Percentiles rank a stretch among this genome's conserved stretches.
phyloP scores from a whole-genome alignment of 805 yeast species.

The Henningerozyma blattae region DNA sequence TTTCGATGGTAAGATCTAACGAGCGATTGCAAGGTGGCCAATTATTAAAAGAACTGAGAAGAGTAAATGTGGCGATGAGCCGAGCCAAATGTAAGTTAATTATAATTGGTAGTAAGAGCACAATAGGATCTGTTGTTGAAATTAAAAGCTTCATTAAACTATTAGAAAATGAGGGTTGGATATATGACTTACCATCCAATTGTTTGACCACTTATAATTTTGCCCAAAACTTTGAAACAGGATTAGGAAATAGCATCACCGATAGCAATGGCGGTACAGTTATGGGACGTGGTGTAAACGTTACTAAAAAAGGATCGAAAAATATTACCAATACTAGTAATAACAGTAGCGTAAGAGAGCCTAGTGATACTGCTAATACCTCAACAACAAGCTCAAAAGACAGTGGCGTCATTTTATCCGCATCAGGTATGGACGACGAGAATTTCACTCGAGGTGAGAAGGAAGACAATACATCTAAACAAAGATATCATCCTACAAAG shows the following conservation, averaged over 20 bases:
- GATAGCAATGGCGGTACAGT: background rate
- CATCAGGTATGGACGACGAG: no score
- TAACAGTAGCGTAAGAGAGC: no score
- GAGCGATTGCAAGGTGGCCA: slow-evolving; percentile 56
- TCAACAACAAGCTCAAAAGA: background rate
- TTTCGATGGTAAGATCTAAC: slow-evolving; percentile 82
- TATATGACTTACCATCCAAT: slow-evolving; percentile 38
- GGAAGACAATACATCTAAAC: no score
- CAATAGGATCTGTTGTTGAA: slow-evolving; percentile 25
- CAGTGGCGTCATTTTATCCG: no score
- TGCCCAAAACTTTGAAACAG: background rate
- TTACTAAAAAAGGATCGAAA: background rate
- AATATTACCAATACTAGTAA: background rate
- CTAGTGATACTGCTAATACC: background rate
- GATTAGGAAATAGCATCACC: background rate
- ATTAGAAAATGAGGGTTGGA: slow-evolving; percentile 49
- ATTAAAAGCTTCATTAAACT: slow-evolving; percentile 44
- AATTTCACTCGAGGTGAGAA: no score
- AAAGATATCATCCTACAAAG: background rate
- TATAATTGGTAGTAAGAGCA: slow-evolving; percentile 65
- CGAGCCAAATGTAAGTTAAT: slow-evolving; percentile 77
- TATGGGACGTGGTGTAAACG: no score
- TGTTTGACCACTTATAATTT: slow-evolving; percentile 31
- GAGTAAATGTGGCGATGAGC: slow-evolving; percentile 91
- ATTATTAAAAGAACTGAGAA: slow-evolving; percentile 74